Base-by-base conservation (phyloP, 1,284 basidiomycete genomes). In the Ceratorhiza oryzae-sativae region DNA sequence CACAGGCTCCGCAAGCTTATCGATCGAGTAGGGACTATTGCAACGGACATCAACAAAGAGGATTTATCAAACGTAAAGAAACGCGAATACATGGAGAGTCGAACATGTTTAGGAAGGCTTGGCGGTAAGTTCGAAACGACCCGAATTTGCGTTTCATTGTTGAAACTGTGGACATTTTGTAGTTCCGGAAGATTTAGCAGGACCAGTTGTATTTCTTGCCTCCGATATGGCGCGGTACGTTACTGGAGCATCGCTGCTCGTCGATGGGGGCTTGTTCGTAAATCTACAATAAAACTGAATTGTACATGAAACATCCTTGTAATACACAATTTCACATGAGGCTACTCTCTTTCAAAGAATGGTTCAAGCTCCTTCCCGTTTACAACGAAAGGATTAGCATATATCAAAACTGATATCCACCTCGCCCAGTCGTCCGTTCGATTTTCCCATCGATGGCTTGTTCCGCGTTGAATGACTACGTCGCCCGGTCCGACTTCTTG, bases 221-320 rank as follows among this genome's bases (percentile, higher is more conserved):
- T 89, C 87, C 76, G 90, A 92, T 76, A 82, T 93, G 75, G 89
- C 90, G 1, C 86, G 85, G 76, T 93, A 93, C 78, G 86, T 90
- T 61, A 91, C 89, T 0, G 90, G 89, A 13, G 85, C 88, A 59
- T 86, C 86, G 20, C 80, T 93, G 15, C 81, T 93, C 2, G 91
- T 92, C 0, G 92, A 93, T 77, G 91, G 91, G 5, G 92, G 91
- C 0, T 82, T 90, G 34, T 91, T 92, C 75, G 91, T 93, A 41
- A 92, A 92, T 75, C 83, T 94, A 67, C 91, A 93, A 78, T 93
- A 79, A 82, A 62, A 13, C 25, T 41, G 20, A 59, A 23, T 15
- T 56, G 53, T 59, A 41, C 36, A 59, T 39, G n/a, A n/a, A n/a
- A n/a, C n/a, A n/a, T n/a, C n/a, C n/a, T n/a, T n/a, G n/a, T n/a